Percentiles rank a stretch among this genome's conserved stretches.
These are phyloP conservation scores for Turritis glabra DNA, from an alignment of 345 rosid species.

Conservation along the genomic window DNA sequence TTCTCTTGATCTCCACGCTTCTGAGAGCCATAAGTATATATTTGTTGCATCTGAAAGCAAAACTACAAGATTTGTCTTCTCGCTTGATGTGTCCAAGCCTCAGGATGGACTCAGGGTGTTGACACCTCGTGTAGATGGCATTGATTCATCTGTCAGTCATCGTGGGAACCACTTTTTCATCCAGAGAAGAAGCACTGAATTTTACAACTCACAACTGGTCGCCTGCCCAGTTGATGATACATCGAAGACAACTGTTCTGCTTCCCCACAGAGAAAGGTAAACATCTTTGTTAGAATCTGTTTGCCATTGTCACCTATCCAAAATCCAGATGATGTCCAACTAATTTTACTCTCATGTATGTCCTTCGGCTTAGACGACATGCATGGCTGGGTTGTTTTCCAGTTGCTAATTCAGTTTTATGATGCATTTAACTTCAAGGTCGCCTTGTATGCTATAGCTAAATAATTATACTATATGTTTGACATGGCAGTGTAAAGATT, in stretches of 20 bases:
- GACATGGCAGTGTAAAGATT: slow-evolving; percentile 67
- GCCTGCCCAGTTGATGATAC: slow-evolving; percentile 67
- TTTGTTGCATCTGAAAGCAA: slow-evolving; percentile 77
- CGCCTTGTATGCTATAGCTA: too few relatives aligned
- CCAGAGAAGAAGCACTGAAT: slow-evolving; percentile 66
- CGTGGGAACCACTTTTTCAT: slow-evolving; percentile 87
- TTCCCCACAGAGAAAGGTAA: slow-evolving; percentile 89
- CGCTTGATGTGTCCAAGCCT: slow-evolving; percentile 62
- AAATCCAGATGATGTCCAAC: neutral
- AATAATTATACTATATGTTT: neutral
- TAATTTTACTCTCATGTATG: neutral
- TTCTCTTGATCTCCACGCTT: slow-evolving; percentile 63
- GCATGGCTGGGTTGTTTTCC: neutral
- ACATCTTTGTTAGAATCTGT: neutral
- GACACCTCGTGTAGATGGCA: slow-evolving; percentile 74
- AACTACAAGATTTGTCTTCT: slow-evolving; percentile 65
- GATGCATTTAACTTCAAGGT: neutral
- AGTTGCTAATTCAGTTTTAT: neutral
- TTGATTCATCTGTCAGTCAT: slow-evolving; percentile 69
- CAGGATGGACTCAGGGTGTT: slow-evolving; percentile 71
- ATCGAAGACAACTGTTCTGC: slow-evolving; percentile 60
- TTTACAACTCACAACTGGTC: slow-evolving; percentile 79
- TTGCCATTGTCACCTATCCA: neutral
- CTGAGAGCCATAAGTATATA: slow-evolving; percentile 73
- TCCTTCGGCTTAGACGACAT: neutral